These are phyloP conservation scores for Podila minutissima DNA, from an alignment of 192 early-diverging fungal genomes.

Conservation along the genomic window DNA sequence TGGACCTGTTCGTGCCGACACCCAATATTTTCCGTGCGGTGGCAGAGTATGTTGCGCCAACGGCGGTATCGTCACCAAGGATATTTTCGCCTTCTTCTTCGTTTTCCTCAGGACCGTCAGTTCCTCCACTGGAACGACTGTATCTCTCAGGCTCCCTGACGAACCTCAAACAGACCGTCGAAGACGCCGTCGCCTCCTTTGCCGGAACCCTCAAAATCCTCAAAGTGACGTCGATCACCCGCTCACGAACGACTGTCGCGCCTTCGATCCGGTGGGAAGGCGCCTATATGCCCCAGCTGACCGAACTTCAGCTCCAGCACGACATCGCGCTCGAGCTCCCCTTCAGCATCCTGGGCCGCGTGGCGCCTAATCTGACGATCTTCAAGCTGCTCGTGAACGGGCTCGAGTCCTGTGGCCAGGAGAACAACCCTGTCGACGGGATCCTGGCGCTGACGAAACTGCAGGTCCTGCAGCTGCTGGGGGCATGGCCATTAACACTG, in stretches of 20 bases:
- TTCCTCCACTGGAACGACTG: slow-evolving; percentile 32
- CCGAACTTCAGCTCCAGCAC: slow-evolving; percentile 32
- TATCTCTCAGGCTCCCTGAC: slow-evolving; percentile 24
- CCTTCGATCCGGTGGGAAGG: slow-evolving; percentile 20
- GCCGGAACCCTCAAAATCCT: slow-evolving; percentile 19
- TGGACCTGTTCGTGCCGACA: slow-evolving; percentile 29
- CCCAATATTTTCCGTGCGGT: slow-evolving; percentile 17
- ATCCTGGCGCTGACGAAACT: slow-evolving; percentile 25
- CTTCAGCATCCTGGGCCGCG: slow-evolving; percentile 9
- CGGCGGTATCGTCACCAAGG: background rate
- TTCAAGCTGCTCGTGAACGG: slow-evolving; percentile 41
- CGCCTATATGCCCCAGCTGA: slow-evolving; percentile 22
- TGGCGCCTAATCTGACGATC: slow-evolving; percentile 18
- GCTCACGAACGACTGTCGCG: background rate
- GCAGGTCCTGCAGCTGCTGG: slow-evolving; percentile 28
- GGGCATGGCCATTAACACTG: slow-evolving; percentile 18
- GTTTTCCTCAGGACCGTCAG: background rate
- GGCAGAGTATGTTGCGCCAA: background rate
- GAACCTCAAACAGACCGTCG: slow-evolving; percentile 21
- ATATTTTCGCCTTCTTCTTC: background rate
- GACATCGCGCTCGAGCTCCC: slow-evolving; percentile 44
- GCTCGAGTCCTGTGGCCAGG: slow-evolving; percentile 19
- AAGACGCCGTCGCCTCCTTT: slow-evolving; percentile 22
- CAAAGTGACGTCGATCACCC: slow-evolving; percentile 32
- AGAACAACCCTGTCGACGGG: slow-evolving; percentile 13